Percentiles rank a stretch among this genome's conserved stretches.
Conservation (phyloP, 2,329 filamentous ascomycete species). For the Colletotrichum costaricense region DNA sequence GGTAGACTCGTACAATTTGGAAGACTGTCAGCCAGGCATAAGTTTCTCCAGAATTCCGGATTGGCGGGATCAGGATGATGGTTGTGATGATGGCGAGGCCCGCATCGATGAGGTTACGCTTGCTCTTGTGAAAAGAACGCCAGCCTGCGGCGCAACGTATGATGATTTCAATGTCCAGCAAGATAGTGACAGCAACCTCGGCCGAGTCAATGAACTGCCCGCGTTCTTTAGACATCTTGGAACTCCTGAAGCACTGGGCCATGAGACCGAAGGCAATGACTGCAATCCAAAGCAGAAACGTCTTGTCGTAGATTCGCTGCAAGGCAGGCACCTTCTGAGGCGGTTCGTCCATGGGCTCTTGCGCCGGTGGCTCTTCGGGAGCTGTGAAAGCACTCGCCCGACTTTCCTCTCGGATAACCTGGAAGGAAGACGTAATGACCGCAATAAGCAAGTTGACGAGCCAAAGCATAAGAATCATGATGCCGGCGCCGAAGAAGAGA, state of each 20-base stretch:
- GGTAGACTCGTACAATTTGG: constrained; percentile 91
- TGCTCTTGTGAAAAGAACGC: constrained; percentile 80
- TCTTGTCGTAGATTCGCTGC: constrained; percentile 80
- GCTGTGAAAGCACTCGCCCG: constrained; percentile 92
- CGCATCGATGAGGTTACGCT: constrained; percentile 84
- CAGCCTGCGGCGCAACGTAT: constrained; percentile 83
- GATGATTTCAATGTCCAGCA: constrained; percentile 85
- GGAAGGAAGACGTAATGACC: constrained; percentile 98
- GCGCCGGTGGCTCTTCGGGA: constrained; percentile 64
- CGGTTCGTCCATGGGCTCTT: constrained; percentile 36
- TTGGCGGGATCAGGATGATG: constrained; percentile 85
- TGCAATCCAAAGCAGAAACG: constrained; percentile 80
- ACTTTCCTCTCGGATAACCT: constrained; percentile 97
- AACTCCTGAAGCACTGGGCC: constrained; percentile 80
- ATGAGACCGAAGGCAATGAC: constrained; percentile 86
- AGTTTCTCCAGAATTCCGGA: constrained; percentile 75
- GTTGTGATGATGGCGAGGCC: constrained; percentile 83
- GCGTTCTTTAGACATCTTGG: constrained; percentile 74
- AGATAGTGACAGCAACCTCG: constrained; percentile 80
- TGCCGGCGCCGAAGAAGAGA: constrained; percentile 78
- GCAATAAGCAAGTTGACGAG: constrained; percentile 94
- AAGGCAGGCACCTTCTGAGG: constrained; percentile 56
- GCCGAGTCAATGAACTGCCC: constrained; percentile 75
- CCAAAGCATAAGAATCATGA: constrained; percentile 96
- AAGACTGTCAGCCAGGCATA: constrained; percentile 95